These are phyloP conservation scores for Plantago lanceolata DNA, from an alignment of 305 asterid genomes.

Conservation along the genomic window DNA sequence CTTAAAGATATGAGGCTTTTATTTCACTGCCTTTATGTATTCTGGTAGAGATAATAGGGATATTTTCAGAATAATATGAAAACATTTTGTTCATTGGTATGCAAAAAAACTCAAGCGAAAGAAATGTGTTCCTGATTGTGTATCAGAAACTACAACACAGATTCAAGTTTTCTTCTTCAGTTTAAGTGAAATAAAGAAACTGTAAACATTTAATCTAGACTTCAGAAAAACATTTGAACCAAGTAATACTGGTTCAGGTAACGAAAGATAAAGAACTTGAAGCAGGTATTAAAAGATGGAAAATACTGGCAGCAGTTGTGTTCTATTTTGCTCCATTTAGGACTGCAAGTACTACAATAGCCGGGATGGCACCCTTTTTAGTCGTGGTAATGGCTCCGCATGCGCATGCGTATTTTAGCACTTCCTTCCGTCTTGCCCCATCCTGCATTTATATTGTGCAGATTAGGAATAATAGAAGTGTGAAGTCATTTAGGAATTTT, in stretches of 20 bases:
- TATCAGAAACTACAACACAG: too few relatives aligned
- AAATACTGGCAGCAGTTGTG: too few relatives aligned
- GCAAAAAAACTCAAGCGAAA: not conserved
- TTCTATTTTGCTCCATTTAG: slow-evolving; percentile 18
- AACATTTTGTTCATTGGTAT: not conserved
- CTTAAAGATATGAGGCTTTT: not conserved
- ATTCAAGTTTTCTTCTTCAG: too few relatives aligned
- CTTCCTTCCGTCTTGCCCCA: slow-evolving; percentile 42
- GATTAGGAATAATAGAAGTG: too few relatives aligned
- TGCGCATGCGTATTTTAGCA: slow-evolving; percentile 49
- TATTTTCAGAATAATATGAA: not conserved
- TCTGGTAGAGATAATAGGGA: not conserved
- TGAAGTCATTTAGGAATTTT: too few relatives aligned
- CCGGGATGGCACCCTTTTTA: slow-evolving; percentile 65
- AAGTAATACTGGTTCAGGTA: too few relatives aligned
- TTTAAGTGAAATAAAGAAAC: too few relatives aligned
- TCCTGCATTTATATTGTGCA: slow-evolving; percentile 33
- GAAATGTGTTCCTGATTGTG: not conserved
- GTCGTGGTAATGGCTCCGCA: slow-evolving; percentile 73
- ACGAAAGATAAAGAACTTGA: too few relatives aligned
- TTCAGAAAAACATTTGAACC: too few relatives aligned
- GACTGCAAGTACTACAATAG: slow-evolving; percentile 37
- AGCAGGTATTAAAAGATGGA: too few relatives aligned
- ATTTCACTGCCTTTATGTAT: not conserved
- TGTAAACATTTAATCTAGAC: too few relatives aligned